Evolutionary conservation across 2,329 filamentous ascomycete species (phyloP), one percentile per base, ranked within the genome.

Genomic region (Pseudocercospora vitis): DNA sequence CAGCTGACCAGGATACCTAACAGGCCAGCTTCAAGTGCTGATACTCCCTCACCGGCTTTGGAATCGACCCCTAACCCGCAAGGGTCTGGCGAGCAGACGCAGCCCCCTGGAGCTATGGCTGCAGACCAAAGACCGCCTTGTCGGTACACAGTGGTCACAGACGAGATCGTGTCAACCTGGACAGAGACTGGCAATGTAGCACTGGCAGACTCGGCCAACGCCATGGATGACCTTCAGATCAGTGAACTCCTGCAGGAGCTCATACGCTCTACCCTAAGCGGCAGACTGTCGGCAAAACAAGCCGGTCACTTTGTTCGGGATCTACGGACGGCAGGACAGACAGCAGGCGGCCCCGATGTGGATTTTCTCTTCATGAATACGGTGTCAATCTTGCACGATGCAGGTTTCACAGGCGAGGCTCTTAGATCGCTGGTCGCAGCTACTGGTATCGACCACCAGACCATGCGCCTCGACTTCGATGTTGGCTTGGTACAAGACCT

Each of bases 381-480:
- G 0, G 74, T 97, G 29, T 88, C 89, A 2, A 85, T 94, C 55
- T 80, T 94, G 50, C 82, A 88, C 56, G 89, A 95, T 50, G 78
- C 83, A 29, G 86, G 91, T 60, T 78, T 83, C 9, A 73, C 74
- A n/a, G 76, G 78, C 37, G 58, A 77, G 69, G 52, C 74, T 65
- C 76, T 96, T 26, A 82, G 81, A 50, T 78, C 83, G 11, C 85
- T 96, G 62, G 78, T 95, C 48, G 74, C 85, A 47, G 81, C 87
- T 1, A 90, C 89, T 4, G 42, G 42, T 9, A 84, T 97, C 39
- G 84, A 88, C 5, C 78, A 86, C 0, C 74, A 80, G 11, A 75
- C 88, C 19, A 86, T 96, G 80, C 88, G 92, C 51, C 81, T 87
- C 56, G 83, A 91, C 59, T 81, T 99, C n/a, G 94, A 99, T 62